Base-by-base conservation (phyloP, 108 stramenopile species). In the Cyclotella choctawhatcheeana region DNA sequence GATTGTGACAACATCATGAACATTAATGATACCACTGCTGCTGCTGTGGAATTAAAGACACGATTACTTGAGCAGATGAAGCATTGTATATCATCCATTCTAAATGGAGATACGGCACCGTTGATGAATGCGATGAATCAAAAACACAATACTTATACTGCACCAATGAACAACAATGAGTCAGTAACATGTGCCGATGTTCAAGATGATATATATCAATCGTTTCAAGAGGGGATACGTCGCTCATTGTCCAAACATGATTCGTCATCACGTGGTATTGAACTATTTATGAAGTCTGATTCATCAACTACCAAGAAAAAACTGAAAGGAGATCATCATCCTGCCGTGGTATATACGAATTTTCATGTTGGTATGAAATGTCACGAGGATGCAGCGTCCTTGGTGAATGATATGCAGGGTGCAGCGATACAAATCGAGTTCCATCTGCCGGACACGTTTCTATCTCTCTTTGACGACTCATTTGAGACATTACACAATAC, bases 341-440 rank as follows among this genome's bases (percentile, higher is more conserved):
- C 40, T 21, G 13, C 27, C 20, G 34, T 3, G 0, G 4, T 66
- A 12, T 79, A 72, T 43, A 58, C 62, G 32, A 69, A 62, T 22
- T 37, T 79, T 58, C 78, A 79, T 24, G 52, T 79, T 22, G 78
- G 78, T 21, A 72, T 86, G 69, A 61, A 84, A 50, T 35, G 67
- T 17, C 81, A 77, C 63, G 83, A 87, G 58, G 75, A 90, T 73
- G 88, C 86, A 10, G 76, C 87, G 60, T 59, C 51, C 5, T 52
- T 88, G 54, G 77, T 93, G 25, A 33, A 64, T 43, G 59, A 68
- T 20, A 74, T 77, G 70, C 93, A 94, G 70, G 89, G 88, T 6
- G 64, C 65, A 32, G 27, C 31, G 1, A 77, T 93, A 2, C 47
- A 32, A 24, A 44, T 77, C 10, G 59, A 29, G 22, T 54, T 81